Base-by-base conservation (phyloP, 2,329 filamentous ascomycete species). In the Penicillium sumatraense region DNA sequence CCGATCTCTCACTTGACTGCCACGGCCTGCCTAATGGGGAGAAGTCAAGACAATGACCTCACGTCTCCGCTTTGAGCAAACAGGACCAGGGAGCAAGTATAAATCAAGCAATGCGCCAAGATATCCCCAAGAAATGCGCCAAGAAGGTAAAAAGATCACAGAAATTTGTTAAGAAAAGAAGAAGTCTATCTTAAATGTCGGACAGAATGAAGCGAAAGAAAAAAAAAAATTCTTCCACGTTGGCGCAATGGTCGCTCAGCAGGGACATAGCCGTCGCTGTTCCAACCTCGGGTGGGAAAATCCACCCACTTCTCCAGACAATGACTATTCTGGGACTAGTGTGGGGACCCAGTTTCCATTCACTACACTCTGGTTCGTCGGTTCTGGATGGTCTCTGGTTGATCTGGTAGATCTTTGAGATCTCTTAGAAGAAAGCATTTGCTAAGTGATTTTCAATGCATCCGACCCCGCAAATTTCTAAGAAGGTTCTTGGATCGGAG, bases 281-380 rank as follows among this genome's bases (percentile, higher is more conserved):
- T 31, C 9, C 29, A 31, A 40, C 36, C 36, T 47, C 23, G 51
- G 53, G 36, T 33, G 35, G 11, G 45, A 49, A n/a, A 42, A 57
- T 52, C 59, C 60, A 59, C 58, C 18, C n/a, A n/a, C 51, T 44
- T 65, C 63, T 65, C 63, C 53, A 55, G 60, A 57, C n/a, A 62
- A 41, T 65, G n/a, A 56, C 63, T 47, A 10, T 35, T 58, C 65
- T 52, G 26, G 63, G 62, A 59, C 54, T 66, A 66, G 63, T 56
- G 56, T 38, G 24, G 41, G 45, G 29, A 46, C 51, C 21, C 53
- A 18, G 23, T 40, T 49, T 40, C 23, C 42, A 8, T 41, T 44
- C 49, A 44, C n/a, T 16, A 48, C 52, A 9, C 42, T 26, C 26
- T 63, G 63, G 56, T 63, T 64, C 60, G 60, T 40, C 53, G 16